Percentiles rank a stretch among this genome's conserved stretches.
Conservation (phyloP, 2,329 filamentous ascomycete species). For the Neopestalotiopsis sp. region DNA sequence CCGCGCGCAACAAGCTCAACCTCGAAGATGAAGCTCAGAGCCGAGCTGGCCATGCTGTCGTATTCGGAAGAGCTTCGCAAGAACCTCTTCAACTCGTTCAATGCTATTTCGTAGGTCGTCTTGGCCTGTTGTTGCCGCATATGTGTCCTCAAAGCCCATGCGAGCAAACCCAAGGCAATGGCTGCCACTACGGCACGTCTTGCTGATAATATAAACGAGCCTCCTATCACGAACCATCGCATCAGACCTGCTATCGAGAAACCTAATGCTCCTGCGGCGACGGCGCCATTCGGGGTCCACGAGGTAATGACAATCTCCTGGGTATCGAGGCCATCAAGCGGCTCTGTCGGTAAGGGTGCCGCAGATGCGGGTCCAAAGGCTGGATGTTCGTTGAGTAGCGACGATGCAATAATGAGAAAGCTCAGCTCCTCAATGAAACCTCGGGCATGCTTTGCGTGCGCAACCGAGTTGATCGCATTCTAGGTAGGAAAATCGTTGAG, state of each 20-base stretch:
- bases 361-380: conserved; percentile 32
- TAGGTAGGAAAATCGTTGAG: conserved; percentile 22
- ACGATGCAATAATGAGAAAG: conserved; percentile 39
- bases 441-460: conserved; percentile 37
- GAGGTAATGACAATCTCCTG: conserved; percentile 12
- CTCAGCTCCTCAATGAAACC: conserved; percentile 40
- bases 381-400: conserved; percentile 38
- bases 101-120: conserved; percentile 37
- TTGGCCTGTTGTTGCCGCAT: conserved; percentile 37
- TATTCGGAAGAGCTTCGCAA: conserved; percentile 37
- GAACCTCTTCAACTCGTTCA: conserved; percentile 35
- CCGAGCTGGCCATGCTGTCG: conserved; percentile 39
- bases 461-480: conserved; percentile 39
- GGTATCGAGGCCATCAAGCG: background rate
- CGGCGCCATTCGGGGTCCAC: conserved; percentile 35
- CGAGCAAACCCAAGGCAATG: conserved; percentile 25
- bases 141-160: conserved; percentile 33
- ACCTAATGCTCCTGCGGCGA: conserved; percentile 36
- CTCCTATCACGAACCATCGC: conserved; percentile 35
- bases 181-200: conserved; percentile 31
- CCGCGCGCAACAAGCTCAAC: conserved; percentile 40
- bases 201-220: conserved; percentile 32
- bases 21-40: conserved; percentile 41
- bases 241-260: conserved; percentile 34
- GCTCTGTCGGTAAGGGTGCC: conserved; percentile 18